Conservation (phyloP, 2,329 filamentous ascomycete genomes). For the Pochonia chlamydosporia region DNA sequence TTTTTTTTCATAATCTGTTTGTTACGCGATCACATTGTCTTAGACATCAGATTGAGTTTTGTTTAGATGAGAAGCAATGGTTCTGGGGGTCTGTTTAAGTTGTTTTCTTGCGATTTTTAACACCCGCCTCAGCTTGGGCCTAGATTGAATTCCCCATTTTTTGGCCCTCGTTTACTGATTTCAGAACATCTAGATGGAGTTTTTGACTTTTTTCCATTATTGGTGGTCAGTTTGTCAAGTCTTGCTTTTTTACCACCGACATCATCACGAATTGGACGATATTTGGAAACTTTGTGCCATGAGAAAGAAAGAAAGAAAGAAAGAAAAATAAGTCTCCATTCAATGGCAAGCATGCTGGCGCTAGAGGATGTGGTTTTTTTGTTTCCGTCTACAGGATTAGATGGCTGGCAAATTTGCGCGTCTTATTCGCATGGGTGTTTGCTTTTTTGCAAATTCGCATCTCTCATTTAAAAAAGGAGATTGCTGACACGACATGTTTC, state of each 20-base stretch:
- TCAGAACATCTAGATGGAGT: background rate
- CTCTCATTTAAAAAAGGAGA: background rate
- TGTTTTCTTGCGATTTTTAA: background rate
- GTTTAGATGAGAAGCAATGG: background rate
- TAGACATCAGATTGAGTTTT: background rate
- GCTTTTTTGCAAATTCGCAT: background rate
- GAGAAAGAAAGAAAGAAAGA: background rate
- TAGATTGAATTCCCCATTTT: background rate
- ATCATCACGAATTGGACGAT: background rate
- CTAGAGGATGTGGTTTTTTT: background rate
- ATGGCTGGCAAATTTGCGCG: background rate
- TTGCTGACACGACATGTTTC: conserved; percentile 7
- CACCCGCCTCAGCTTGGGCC: background rate
- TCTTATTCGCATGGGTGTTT: background rate
- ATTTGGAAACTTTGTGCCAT: background rate
- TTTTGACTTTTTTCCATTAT: background rate
- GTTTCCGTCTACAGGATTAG: background rate
- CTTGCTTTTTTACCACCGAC: background rate
- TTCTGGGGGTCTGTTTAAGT: background rate
- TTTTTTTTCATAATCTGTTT: background rate
- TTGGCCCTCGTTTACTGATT: background rate
- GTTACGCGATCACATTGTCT: background rate
- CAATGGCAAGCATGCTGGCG: background rate
- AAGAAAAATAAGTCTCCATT: background rate
- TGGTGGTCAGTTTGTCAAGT: background rate